phyloP scores from a whole-genome alignment of 2,329 filamentous ascomycete genomes.

The Colletotrichum agaves region DNA sequence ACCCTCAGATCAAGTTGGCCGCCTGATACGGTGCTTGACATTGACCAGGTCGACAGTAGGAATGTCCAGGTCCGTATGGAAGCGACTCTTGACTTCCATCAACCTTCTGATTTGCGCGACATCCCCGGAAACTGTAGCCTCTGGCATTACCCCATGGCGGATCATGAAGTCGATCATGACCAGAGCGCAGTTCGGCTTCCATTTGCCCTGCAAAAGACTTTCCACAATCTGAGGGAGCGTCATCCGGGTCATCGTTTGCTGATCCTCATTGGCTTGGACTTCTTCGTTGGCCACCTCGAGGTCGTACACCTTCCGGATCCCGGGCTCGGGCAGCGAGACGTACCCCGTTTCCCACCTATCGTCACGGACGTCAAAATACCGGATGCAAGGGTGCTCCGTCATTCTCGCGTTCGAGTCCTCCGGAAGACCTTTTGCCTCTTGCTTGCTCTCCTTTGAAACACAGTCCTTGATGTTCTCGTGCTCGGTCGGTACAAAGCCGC shows the following conservation, averaged over 20 bases:
- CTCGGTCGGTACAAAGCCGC: neutral
- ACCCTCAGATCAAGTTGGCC: no score
- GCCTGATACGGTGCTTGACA: neutral
- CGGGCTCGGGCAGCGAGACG: neutral
- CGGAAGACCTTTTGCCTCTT: neutral
- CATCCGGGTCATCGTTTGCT: neutral
- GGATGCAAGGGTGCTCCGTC: neutral
- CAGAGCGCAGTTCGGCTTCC: neutral
- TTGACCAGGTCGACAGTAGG: neutral
- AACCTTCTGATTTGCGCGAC: neutral
- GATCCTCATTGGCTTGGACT: neutral
- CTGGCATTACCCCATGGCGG: neutral
- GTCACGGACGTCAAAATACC: neutral
- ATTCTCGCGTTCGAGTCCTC: no score
- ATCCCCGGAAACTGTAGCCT: neutral
- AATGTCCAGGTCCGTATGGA: neutral
- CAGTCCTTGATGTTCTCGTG: neutral
- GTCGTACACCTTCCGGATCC: neutral
- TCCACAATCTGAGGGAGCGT: neutral
- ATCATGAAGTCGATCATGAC: conserved; percentile 11
- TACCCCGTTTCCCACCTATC: neutral
- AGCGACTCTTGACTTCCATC: neutral
- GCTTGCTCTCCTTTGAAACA: neutral
- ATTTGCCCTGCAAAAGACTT: neutral
- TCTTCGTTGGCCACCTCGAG: neutral